Conservation (phyloP, 1,284 basidiomycete species). For the Somion occarium region DNA sequence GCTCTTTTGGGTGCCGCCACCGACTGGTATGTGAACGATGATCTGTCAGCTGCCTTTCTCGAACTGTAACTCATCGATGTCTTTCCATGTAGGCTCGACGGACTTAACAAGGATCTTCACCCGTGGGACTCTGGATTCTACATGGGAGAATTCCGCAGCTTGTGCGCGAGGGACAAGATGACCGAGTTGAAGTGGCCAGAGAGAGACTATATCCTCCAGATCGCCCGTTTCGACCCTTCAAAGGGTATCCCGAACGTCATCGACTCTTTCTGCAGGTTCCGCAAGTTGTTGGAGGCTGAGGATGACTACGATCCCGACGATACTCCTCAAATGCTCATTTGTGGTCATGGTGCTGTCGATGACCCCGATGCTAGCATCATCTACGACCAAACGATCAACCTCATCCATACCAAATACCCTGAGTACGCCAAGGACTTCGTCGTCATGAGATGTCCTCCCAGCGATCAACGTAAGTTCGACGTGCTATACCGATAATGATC, state of each 20-base stretch:
- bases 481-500: background rate
- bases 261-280: constrained; percentile 78
- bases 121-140: constrained; percentile 76
- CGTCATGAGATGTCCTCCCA: constrained; percentile 76
- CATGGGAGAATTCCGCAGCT: constrained; percentile 76
- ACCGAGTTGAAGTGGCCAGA: constrained; percentile 71
- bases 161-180: constrained; percentile 76
- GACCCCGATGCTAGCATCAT: constrained; percentile 85
- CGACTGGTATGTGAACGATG: constrained; percentile 52
- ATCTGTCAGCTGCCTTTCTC: no score
- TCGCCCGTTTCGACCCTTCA: constrained; percentile 78
- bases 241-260: constrained; percentile 79
- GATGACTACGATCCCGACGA: constrained; percentile 39
- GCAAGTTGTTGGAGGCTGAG: constrained; percentile 53
- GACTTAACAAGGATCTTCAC: constrained; percentile 78
- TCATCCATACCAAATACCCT: constrained; percentile 51
- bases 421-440: constrained; percentile 64
- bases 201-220: constrained; percentile 79
- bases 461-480: constrained; percentile 63
- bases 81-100: constrained; percentile 63
- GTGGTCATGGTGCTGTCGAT: constrained; percentile 85
- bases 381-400: constrained; percentile 69
- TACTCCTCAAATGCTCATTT: constrained; percentile 77
- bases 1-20: constrained; percentile 73
- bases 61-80: no score